Evolutionary conservation across 2,329 filamentous ascomycete genomes (phyloP), one percentile per base, ranked within the genome.

Genomic region (Exophiala sideris): DNA sequence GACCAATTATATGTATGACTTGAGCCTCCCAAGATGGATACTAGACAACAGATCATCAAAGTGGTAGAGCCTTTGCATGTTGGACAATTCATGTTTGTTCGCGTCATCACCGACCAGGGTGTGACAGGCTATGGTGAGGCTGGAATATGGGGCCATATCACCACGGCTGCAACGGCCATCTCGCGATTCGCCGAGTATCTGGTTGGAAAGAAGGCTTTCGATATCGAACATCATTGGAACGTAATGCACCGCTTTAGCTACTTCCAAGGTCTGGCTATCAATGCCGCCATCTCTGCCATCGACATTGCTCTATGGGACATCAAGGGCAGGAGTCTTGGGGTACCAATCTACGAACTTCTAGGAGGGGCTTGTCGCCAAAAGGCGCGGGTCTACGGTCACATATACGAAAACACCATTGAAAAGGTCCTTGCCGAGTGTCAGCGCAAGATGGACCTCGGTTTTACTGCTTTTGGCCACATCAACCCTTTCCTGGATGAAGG

Each of bases 291-390:
- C 11, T 82, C 86, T 0, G 88, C 87, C 2, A 82, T 91, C 47
- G 88, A 91, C 64, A 91, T 91, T 66, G 87, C 87, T 0, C 72
- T 91, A 0, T 91, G 87, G 87, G 87, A 91, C 69, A 73, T 90
- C 14, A 90, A 90, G 71, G 82, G 81, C 35, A 51, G 45, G 39
- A 79, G 76, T 56, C 71, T 85, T 2, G 78, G 79, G 5, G 82
- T 89, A 0, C 87, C 87, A 0, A 79, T 91, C 44, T 85, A 89
- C 63, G 80, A 89, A 60, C 75, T 91, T 0, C 77, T 91, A 0
- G 88, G 88, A 3, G 88, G 87, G 2, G 88, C 88, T 47, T 67
- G 91, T 2, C 77, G 86, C 34, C 73, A 82, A 54, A 84, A 82
- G 61, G 71, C 87, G 7, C 80, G 82, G 57, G 85, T 89, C 0